Conservation (phyloP, 495 filamentous ascomycete genomes). For the Xylaria palmicola region DNA sequence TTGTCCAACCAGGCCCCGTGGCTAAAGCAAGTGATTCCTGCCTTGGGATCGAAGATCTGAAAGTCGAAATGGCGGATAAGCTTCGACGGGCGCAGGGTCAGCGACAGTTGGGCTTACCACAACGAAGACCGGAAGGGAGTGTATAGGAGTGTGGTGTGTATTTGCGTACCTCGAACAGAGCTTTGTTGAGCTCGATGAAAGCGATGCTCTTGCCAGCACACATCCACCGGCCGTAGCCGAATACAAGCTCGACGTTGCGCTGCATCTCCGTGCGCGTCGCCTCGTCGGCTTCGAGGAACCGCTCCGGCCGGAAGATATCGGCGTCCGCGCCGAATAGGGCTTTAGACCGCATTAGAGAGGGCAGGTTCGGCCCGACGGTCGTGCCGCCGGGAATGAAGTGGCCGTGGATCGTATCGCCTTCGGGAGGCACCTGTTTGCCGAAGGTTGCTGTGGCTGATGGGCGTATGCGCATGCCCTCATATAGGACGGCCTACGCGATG, state of each 20-base stretch:
- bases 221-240: constrained; percentile 54
- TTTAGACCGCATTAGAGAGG: constrained; percentile 49
- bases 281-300: constrained; percentile 42
- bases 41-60: constrained; percentile 7
- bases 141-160: background rate
- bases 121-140: background rate
- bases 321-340: constrained; percentile 51
- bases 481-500: constrained; percentile 41
- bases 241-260: constrained; percentile 45
- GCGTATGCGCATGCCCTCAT: constrained; percentile 47
- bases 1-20: constrained; percentile 11
- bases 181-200: constrained; percentile 58
- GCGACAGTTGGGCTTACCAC: background rate
- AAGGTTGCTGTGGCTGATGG: constrained; percentile 46
- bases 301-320: constrained; percentile 37
- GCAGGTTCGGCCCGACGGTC: constrained; percentile 55
- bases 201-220: constrained; percentile 56
- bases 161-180: constrained; percentile 45
- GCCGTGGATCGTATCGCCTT: constrained; percentile 50
- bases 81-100: background rate
- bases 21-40: background rate
- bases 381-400: constrained; percentile 54
- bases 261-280: constrained; percentile 46
- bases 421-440: constrained; percentile 43
- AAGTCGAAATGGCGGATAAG: constrained; percentile 18